Evolutionary conservation across 371 early-diverging fungal species (phyloP).

Genomic region (Smittium culicis): DNA sequence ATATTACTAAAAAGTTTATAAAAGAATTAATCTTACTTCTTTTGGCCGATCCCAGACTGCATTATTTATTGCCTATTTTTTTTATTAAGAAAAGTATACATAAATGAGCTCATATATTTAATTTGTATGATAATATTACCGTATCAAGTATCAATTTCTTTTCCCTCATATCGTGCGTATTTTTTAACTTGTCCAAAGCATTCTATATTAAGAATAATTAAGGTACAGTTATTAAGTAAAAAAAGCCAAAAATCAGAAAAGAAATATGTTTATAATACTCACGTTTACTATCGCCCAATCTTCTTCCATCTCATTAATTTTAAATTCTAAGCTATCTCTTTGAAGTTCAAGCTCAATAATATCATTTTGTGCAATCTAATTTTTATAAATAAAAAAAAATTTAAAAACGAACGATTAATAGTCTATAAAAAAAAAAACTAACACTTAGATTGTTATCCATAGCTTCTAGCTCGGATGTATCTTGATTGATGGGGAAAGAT

Average conservation of each 20-base stretch:
- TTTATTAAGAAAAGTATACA: not conserved
- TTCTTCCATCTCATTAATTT: conserved; percentile 29
- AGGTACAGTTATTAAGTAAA: not conserved
- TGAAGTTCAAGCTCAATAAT: conserved; percentile 28
- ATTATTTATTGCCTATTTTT: not conserved
- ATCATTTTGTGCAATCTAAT: conserved; percentile 18
- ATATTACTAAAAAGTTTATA: not conserved
- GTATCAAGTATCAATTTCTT: not conserved
- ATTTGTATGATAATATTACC: not conserved
- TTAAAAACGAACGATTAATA: conserved; percentile 1
- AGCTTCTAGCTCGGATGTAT: conserved; percentile 23
- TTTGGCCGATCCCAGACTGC: not conserved
- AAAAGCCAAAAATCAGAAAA: not conserved
- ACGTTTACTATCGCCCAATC: conserved; percentile 26
- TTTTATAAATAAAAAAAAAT: not conserved
- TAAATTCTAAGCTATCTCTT: conserved; percentile 29
- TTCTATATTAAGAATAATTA: not conserved
- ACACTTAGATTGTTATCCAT: conserved; percentile 20
- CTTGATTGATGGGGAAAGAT: conserved; percentile 25
- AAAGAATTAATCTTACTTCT: not conserved
- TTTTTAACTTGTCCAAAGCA: not conserved
- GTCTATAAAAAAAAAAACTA: not conserved
- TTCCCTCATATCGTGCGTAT: not conserved
- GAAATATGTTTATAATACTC: not conserved
- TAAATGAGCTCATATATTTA: not conserved